Conservation (phyloP, 495 filamentous ascomycete genomes). For the Penicillium cosmopolitanum region DNA sequence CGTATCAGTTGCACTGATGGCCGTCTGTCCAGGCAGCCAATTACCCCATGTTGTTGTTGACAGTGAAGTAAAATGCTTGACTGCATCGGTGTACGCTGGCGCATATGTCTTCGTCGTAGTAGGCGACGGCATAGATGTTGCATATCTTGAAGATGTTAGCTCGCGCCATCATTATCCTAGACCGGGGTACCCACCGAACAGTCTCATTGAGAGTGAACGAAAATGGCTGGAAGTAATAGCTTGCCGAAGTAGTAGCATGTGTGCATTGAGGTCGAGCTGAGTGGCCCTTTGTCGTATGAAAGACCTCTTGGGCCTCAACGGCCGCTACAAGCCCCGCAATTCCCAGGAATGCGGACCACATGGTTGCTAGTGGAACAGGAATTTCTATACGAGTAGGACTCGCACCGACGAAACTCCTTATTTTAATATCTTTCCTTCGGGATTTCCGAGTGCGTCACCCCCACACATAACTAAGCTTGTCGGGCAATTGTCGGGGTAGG, state of each 20-base stretch:
- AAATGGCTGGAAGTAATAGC: slow-evolving; percentile 31
- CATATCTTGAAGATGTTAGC: slow-evolving; percentile 19
- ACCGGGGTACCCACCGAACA: slow-evolving; percentile 20
- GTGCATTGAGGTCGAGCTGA: slow-evolving; percentile 31
- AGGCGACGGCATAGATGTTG: slow-evolving; percentile 32
- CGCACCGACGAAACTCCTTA: background rate
- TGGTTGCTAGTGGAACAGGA: background rate
- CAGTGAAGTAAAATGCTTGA: slow-evolving; percentile 21
- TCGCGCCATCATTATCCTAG: too few species aligned
- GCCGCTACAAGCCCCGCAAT: slow-evolving; percentile 13
- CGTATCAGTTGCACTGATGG: slow-evolving; percentile 32
- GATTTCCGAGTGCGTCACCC: background rate
- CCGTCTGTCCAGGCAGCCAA: slow-evolving; percentile 32
- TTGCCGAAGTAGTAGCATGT: slow-evolving; percentile 14
- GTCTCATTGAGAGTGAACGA: slow-evolving; percentile 30
- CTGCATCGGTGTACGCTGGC: slow-evolving; percentile 23
- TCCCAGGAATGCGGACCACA: background rate
- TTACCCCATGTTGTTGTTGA: slow-evolving; percentile 36
- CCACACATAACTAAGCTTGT: background rate
- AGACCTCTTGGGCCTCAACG: slow-evolving; percentile 29
- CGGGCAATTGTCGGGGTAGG: slow-evolving; percentile 4
- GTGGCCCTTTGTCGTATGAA: slow-evolving; percentile 26
- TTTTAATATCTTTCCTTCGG: slow-evolving; percentile 1
- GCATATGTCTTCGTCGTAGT: slow-evolving; percentile 28
- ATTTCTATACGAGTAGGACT: background rate